phyloP scores from a whole-genome alignment of 2,329 filamentous ascomycete genomes.

The Pyricularia grisea region DNA sequence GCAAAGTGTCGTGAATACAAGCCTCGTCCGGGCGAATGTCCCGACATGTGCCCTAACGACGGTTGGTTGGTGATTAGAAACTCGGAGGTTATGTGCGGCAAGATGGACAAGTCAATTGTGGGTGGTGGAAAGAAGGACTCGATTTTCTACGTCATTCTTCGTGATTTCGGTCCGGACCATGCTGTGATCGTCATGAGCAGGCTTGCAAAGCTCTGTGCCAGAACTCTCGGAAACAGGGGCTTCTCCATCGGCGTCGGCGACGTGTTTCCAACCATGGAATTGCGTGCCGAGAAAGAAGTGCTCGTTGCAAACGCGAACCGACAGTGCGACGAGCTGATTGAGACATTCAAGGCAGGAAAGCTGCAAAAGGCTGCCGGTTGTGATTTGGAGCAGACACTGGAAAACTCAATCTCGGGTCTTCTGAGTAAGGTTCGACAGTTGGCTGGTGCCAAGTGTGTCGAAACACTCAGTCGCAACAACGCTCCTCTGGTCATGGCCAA shows the following conservation, averaged over 20 bases:
- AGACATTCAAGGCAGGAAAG: conserved; percentile 68
- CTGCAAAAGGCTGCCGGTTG: conserved; percentile 82
- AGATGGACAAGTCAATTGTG: conserved; percentile 98
- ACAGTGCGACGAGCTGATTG: conserved; percentile 75
- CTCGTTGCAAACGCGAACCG: conserved; percentile 72
- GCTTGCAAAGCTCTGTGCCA: conserved; percentile 79
- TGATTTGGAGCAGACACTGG: conserved; percentile 83
- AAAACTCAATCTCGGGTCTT: conserved; percentile 83
- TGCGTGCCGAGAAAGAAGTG: conserved; percentile 63
- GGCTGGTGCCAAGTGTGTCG: conserved; percentile 85
- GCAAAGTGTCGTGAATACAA: conserved; percentile 81
- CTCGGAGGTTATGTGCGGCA: conserved; percentile 93
- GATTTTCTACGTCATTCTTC: conserved; percentile 90
- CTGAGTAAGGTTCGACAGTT: conserved; percentile 85
- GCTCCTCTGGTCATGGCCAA: conserved; percentile 94
- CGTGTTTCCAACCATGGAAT: conserved; percentile 69
- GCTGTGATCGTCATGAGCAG: conserved; percentile 91
- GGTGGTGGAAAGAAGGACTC: conserved; percentile 96
- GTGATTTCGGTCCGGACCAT: conserved; percentile 86
- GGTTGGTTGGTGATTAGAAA: conserved; percentile 89
- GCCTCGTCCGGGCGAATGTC: conserved; percentile 42
- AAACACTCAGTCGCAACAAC: conserved; percentile 82
- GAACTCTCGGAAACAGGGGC: conserved; percentile 80
- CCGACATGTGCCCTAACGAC: conserved; percentile 78
- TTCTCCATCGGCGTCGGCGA: conserved; percentile 96